phyloP scores from a whole-genome alignment of 1,139 yeast species.

The Kodamaea anthophila region DNA sequence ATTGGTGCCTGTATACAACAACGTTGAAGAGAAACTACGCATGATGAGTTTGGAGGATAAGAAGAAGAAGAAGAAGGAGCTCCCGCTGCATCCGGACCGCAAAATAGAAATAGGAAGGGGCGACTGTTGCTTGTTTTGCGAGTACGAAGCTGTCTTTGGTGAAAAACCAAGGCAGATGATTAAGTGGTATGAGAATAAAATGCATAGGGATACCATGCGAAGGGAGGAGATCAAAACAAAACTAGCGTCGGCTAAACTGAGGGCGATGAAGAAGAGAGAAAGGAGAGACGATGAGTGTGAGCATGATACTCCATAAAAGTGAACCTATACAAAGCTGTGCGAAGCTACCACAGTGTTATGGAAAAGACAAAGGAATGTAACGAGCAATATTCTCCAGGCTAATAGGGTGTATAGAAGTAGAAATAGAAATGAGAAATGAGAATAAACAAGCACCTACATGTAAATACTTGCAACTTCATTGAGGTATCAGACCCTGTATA shows the following conservation, averaged over 20 bases:
- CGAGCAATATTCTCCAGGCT: too few species aligned
- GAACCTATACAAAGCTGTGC: too few species aligned
- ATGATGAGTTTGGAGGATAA: slow-evolving; percentile 21
- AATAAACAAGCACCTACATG: too few species aligned
- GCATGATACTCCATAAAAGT: too few species aligned
- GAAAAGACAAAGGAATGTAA: slow-evolving; percentile 19
- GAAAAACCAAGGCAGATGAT: slow-evolving; percentile 43
- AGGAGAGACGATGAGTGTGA: too few species aligned
- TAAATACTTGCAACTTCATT: too few species aligned
- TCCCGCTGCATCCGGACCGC: slow-evolving; percentile 4
- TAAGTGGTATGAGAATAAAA: slow-evolving; percentile 39
- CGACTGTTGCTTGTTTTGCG: slow-evolving; percentile 50
- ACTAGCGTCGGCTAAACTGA: slow-evolving; percentile 33
- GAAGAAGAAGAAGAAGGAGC: slow-evolving; percentile 12
- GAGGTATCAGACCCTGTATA: too few species aligned
- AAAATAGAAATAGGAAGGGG: slow-evolving; percentile 5
- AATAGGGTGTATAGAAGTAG: too few species aligned
- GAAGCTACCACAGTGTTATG: too few species aligned
- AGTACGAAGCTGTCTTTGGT: slow-evolving; percentile 54
- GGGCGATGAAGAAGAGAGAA: slow-evolving; percentile 26
- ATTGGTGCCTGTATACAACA: slow-evolving; percentile 36
- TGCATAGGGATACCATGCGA: slow-evolving; percentile 28
- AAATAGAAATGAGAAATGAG: too few species aligned
- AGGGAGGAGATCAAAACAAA: slow-evolving; percentile 31
- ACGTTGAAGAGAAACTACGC: slow-evolving; percentile 35